Conservation (phyloP, 2,329 filamentous ascomycete genomes). For the Colletotrichum magnum region DNA sequence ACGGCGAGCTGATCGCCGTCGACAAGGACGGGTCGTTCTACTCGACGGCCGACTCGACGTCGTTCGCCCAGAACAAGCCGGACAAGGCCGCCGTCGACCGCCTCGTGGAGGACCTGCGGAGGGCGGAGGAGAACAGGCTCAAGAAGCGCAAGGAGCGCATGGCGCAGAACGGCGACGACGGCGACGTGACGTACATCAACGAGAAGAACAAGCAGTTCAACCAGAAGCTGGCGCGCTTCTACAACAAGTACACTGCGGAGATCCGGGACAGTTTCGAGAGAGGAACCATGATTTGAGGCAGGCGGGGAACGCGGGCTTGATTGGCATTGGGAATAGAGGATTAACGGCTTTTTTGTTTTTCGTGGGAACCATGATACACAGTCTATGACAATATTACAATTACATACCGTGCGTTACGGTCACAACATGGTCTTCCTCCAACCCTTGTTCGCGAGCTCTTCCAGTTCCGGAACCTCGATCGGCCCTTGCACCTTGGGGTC, state of each 20-base stretch:
- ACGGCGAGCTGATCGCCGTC: slow-evolving; percentile 93
- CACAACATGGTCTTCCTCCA: slow-evolving; percentile 95
- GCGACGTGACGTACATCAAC: slow-evolving; percentile 98
- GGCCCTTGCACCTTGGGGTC: slow-evolving; percentile 81
- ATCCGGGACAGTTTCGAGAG: slow-evolving; percentile 98
- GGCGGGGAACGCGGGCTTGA: background rate
- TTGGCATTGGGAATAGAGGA: background rate
- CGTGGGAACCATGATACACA: slow-evolving; percentile 46
- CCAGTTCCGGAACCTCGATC: slow-evolving; percentile 84
- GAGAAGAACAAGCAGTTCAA: slow-evolving; percentile 99
- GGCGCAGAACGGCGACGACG: slow-evolving; percentile 84
- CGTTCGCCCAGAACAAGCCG: slow-evolving; percentile 88
- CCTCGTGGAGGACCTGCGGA: slow-evolving; percentile 86
- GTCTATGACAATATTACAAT: slow-evolving; percentile 43
- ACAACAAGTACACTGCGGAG: slow-evolving; percentile 98
- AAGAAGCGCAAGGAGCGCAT: slow-evolving; percentile 89
- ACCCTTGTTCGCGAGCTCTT: slow-evolving; percentile 82
- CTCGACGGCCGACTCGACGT: slow-evolving; percentile 85
- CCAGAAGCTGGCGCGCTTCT: slow-evolving; percentile 94
- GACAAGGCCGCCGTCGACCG: slow-evolving; percentile 89
- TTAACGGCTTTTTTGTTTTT: background rate
- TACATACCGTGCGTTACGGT: slow-evolving; percentile 42
- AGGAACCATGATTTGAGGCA: slow-evolving; percentile 87
- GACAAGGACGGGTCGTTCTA: slow-evolving; percentile 94
- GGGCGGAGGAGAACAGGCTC: slow-evolving; percentile 87